These are phyloP conservation scores for Dictyostelium purpureum DNA, from an alignment of 78 protist genomes.

Conservation along the genomic window DNA sequence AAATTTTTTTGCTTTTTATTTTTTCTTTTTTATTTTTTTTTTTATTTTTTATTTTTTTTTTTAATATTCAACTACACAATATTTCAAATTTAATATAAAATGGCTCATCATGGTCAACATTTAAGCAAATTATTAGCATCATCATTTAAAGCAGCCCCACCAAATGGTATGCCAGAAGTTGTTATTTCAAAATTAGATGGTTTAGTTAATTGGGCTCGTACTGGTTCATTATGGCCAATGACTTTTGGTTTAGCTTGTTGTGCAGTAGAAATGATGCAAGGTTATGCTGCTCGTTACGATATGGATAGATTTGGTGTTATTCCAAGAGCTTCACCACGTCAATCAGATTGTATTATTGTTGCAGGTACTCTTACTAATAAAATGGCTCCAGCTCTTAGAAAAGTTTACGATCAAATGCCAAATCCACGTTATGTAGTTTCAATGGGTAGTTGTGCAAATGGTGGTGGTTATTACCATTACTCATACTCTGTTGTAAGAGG, in stretches of 20 bases:
- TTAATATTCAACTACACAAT: neutral
- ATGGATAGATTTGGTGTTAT: constrained; percentile 96
- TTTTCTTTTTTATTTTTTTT: neutral
- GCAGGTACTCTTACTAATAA: constrained; percentile 98
- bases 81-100: neutral
- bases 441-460: constrained; percentile 99
- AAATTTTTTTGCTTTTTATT: neutral
- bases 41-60: neutral
- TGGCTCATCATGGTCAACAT: constrained; percentile 39
- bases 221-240: constrained; percentile 96
- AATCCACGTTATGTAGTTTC: constrained; percentile 92
- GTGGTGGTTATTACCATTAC: constrained; percentile 99
- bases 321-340: constrained; percentile 94
- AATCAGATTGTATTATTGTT: constrained; percentile 96
- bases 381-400: constrained; percentile 98
- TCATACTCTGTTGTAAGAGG: constrained; percentile 97
- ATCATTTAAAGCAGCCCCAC: constrained; percentile 72
- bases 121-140: constrained; percentile 54
- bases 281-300: constrained; percentile 95
- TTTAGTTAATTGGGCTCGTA: constrained; percentile 93
- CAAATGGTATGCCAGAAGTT: constrained; percentile 74
- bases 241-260: constrained; percentile 99
- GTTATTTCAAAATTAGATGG: constrained; percentile 87
- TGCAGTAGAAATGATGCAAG: constrained; percentile 99
- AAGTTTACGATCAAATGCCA: constrained; percentile 96